Evolutionary conservation across 768 basidiomycete genomes (phyloP).

Genomic region (Amanita jacksonii): DNA sequence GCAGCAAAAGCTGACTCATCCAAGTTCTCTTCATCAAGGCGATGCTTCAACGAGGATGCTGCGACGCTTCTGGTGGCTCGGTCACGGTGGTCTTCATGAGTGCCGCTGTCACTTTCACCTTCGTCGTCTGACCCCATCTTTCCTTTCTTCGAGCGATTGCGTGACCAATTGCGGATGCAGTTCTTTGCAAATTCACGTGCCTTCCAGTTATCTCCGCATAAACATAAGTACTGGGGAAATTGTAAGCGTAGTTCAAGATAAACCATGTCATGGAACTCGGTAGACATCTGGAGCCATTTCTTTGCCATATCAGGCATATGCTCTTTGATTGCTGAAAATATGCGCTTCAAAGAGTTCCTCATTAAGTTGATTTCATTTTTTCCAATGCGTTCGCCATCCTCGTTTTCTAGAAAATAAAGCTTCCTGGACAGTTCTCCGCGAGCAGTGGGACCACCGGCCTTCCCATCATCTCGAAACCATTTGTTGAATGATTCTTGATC

Average conservation of each 20-base stretch:
- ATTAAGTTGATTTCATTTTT: constrained; percentile 1
- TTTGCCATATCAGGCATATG: not conserved
- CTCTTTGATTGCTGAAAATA: not conserved
- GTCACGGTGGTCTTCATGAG: not conserved
- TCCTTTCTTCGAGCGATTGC: not conserved
- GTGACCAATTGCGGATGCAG: not conserved
- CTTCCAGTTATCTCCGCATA: not conserved
- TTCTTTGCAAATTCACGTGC: not conserved
- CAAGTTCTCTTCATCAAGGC: not conserved
- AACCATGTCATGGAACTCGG: constrained; percentile 1
- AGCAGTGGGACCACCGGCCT: not conserved
- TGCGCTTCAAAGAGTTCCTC: not conserved
- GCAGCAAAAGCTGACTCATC: not conserved
- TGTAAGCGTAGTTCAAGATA: not conserved
- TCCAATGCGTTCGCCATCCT: not conserved
- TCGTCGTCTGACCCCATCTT: not conserved
- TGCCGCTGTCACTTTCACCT: not conserved
- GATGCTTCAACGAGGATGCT: not conserved
- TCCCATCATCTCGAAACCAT: not conserved
- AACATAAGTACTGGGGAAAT: not conserved
- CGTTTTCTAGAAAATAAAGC: not conserved
- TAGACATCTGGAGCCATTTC: not conserved
- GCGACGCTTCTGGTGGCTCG: not conserved
- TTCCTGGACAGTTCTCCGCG: not conserved
- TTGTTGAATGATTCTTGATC: not conserved